phyloP scores from a whole-genome alignment of 2,329 filamentous ascomycete species.

The Phoma sp. region DNA sequence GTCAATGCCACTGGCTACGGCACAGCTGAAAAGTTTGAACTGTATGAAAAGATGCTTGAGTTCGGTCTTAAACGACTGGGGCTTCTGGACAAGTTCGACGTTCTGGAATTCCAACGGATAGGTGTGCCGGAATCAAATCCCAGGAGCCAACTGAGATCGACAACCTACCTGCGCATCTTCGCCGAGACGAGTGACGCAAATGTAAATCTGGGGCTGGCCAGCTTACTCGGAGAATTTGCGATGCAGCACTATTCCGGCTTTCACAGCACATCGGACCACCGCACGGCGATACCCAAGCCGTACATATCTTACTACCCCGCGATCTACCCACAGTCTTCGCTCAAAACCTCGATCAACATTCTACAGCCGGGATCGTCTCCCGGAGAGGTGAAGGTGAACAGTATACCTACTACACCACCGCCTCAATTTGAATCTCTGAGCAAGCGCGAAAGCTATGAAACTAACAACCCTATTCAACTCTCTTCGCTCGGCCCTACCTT shows the following conservation, averaged over 20 bases:
- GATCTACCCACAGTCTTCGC: slow-evolving; percentile 30
- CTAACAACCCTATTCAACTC: slow-evolving; percentile 41
- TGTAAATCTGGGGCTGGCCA: slow-evolving; percentile 30
- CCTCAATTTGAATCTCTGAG: slow-evolving; percentile 21
- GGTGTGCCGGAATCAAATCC: slow-evolving; percentile 37
- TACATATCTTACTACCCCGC: slow-evolving; percentile 45
- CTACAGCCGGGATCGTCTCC: slow-evolving; percentile 34
- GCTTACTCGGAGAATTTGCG: slow-evolving; percentile 31
- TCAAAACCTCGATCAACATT: slow-evolving; percentile 40
- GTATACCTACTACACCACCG: slow-evolving; percentile 24
- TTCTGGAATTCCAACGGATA: slow-evolving; percentile 60
- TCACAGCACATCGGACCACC: slow-evolving; percentile 37
- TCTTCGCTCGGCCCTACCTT: slow-evolving; percentile 30
- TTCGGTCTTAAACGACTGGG: slow-evolving; percentile 50
- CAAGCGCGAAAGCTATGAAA: slow-evolving; percentile 37
- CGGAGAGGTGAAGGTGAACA: not conserved
- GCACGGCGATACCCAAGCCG: slow-evolving; percentile 37
- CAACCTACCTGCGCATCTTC: slow-evolving; percentile 42
- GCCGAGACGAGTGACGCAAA: slow-evolving; percentile 32
- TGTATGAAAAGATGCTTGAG: slow-evolving; percentile 57
- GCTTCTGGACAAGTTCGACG: slow-evolving; percentile 51
- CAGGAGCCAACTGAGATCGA: slow-evolving; percentile 36
- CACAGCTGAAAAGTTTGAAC: slow-evolving; percentile 56
- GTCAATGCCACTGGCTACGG: slow-evolving; percentile 51
- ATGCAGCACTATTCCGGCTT: slow-evolving; percentile 44